Evolutionary conservation across 225 moss, liverwort and hornwort species (phyloP).

Genomic region (Asterella californica): DNA sequence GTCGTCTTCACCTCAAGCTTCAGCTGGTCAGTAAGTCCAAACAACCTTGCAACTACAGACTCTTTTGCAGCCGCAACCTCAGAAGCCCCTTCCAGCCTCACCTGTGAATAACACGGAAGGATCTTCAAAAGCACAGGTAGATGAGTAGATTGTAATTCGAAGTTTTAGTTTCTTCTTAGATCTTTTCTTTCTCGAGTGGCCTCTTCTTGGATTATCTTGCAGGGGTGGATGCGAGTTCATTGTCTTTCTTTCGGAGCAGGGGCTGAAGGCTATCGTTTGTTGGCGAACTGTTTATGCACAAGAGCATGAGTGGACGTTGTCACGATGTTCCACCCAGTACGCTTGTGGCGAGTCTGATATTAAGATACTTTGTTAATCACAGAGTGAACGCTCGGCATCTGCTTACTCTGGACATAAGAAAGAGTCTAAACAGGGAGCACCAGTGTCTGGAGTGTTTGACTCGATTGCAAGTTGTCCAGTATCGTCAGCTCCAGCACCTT

Average conservation of each 20-base stretch:
- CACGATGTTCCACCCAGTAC: neutral
- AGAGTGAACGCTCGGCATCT: slow-evolving; percentile 33
- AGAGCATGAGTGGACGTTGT: slow-evolving; percentile 9
- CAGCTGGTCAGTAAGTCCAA: slow-evolving; percentile 26
- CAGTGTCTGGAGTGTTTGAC: slow-evolving; percentile 17
- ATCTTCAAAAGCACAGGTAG: slow-evolving; percentile 56
- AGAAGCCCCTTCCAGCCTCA: slow-evolving; percentile 29
- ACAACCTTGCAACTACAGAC: slow-evolving; percentile 47
- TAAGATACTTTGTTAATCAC: slow-evolving; percentile 7
- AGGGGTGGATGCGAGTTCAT: neutral
- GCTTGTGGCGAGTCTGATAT: slow-evolving; percentile 2
- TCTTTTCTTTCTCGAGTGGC: neutral
- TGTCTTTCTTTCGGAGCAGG: neutral
- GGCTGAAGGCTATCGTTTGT: neutral
- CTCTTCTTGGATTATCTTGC: too few relatives aligned
- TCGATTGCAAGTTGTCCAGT: slow-evolving; percentile 23
- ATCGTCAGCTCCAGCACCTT: slow-evolving; percentile 27
- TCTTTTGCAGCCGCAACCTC: slow-evolving; percentile 48
- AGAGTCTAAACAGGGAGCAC: slow-evolving; percentile 17
- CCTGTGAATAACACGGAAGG: slow-evolving; percentile 38
- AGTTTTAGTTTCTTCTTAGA: neutral
- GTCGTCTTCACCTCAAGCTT: slow-evolving; percentile 16
- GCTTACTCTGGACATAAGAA: slow-evolving; percentile 20
- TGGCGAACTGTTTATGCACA: neutral
- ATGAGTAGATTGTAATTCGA: neutral